phyloP scores from a whole-genome alignment of 2,329 filamentous ascomycete species.

The Stachybotrys chartarum region DNA sequence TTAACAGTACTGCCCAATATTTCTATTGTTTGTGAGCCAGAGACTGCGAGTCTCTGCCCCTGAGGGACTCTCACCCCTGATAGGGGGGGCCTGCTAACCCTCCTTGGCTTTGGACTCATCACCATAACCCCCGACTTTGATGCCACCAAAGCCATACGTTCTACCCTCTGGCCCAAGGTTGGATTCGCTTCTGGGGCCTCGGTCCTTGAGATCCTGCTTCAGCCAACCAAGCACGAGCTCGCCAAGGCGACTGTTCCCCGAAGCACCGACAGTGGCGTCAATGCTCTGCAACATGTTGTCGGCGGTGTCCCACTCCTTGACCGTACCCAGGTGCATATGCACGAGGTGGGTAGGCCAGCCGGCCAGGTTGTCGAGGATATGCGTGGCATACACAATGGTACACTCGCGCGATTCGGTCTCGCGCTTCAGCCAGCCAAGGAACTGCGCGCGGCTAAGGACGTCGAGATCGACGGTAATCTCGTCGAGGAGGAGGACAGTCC shows the following conservation, averaged over 20 bases:
- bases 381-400: constrained; percentile 95
- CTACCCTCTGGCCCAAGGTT: constrained; percentile 53
- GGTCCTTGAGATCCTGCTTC: constrained; percentile 66
- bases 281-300: constrained; percentile 57
- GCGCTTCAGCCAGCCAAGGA: constrained; percentile 74
- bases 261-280: constrained; percentile 23
- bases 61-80: too few species aligned
- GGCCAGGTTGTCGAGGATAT: constrained; percentile 92
- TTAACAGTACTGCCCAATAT: background rate
- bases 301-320: constrained; percentile 79
- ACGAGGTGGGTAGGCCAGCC: constrained; percentile 94
- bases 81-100: constrained; percentile 7
- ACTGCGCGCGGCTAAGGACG: constrained; percentile 75
- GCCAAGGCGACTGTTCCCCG: constrained; percentile 76
- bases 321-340: constrained; percentile 84
- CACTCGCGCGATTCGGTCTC: constrained; percentile 80
- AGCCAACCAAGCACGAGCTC: constrained; percentile 87
- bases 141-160: constrained; percentile 49
- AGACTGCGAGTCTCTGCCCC: too few species aligned
- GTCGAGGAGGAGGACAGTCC: constrained; percentile 84
- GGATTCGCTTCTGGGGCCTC: constrained; percentile 65
- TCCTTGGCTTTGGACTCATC: constrained; percentile 39
- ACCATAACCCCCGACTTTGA: constrained; percentile 48
- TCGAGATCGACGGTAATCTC: constrained; percentile 98
- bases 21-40: too few species aligned